Conservation (phyloP, 129 eudicot species). For the Tagetes patula region DNA sequence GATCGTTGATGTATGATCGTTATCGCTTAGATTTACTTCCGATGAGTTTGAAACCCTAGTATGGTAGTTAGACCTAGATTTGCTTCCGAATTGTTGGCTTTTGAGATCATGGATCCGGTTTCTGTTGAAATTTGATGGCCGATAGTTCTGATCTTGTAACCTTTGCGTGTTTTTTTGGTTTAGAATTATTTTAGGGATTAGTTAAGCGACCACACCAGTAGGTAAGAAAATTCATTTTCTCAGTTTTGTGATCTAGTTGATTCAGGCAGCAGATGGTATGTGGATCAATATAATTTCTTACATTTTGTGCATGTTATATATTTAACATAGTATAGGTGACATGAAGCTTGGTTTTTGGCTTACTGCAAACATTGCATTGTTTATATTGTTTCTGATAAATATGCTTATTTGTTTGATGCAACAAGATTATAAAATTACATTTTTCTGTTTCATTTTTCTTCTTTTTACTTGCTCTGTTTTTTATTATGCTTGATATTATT, state of each 20-base stretch:
- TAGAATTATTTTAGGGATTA: slow-evolving; percentile 3
- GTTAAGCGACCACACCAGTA: background rate
- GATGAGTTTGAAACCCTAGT: slow-evolving; percentile 27
- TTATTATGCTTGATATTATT: background rate
- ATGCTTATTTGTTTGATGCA: background rate
- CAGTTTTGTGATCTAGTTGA: background rate
- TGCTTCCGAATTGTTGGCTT: slow-evolving; percentile 11
- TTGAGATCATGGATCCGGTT: slow-evolving; percentile 33
- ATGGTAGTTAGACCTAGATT: slow-evolving; percentile 20
- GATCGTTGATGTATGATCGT: slow-evolving; percentile 13
- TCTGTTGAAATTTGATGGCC: background rate
- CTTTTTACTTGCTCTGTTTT: too few relatives aligned
- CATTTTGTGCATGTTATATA: background rate
- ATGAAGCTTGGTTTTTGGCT: background rate
- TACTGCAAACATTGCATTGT: background rate
- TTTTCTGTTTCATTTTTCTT: too few relatives aligned
- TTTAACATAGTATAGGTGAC: background rate
- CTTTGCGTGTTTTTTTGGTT: background rate
- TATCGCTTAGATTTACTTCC: background rate
- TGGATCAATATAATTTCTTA: background rate
- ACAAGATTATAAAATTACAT: too few relatives aligned
- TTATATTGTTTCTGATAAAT: background rate
- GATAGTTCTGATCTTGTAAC: slow-evolving; percentile 1
- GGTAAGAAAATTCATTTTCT: background rate
- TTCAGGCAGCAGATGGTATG: slow-evolving; percentile 20